Percentiles rank a stretch among this genome's conserved stretches.
These are phyloP conservation scores for Cyphellophora attinorum DNA, from an alignment of 2,329 filamentous ascomycete genomes.

Conservation along the genomic window DNA sequence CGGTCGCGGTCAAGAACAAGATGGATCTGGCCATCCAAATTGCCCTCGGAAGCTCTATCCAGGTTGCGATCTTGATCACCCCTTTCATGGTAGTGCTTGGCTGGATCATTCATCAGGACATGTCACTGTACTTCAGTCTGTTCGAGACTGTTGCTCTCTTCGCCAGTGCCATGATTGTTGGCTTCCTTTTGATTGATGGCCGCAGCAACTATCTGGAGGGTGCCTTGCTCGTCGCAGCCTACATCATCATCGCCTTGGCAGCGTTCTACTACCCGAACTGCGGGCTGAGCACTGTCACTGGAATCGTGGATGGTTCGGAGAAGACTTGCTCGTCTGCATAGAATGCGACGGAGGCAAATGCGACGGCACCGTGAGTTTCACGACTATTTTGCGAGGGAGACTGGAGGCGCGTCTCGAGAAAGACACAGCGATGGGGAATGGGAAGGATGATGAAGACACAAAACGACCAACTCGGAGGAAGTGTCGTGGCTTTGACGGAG, in stretches of 20 bases:
- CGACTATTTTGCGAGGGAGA: too few relatives aligned
- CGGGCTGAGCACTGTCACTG: slow-evolving; percentile 17
- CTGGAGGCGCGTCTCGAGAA: too few relatives aligned
- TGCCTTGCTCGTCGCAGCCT: slow-evolving; percentile 52
- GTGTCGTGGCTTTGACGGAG: too few relatives aligned
- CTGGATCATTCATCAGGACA: slow-evolving; percentile 59
- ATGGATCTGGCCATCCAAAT: slow-evolving; percentile 68
- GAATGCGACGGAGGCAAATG: too few relatives aligned
- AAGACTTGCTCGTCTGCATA: background rate
- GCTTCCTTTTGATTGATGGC: slow-evolving; percentile 77
- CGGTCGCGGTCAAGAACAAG: slow-evolving; percentile 64
- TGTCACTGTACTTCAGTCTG: slow-evolving; percentile 75
- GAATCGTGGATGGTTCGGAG: slow-evolving; percentile 7
- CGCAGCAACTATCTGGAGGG: slow-evolving; percentile 82
- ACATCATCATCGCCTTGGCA: slow-evolving; percentile 57
- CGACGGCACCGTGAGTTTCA: too few relatives aligned
- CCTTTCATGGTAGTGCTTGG: slow-evolving; percentile 61
- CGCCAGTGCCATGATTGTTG: slow-evolving; percentile 74
- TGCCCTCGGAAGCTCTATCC: slow-evolving; percentile 60
- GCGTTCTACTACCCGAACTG: slow-evolving; percentile 57
- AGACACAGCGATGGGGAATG: too few relatives aligned
- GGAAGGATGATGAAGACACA: too few relatives aligned
- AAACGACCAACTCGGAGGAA: too few relatives aligned
- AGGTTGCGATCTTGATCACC: slow-evolving; percentile 62
- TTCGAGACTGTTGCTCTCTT: slow-evolving; percentile 86